Evolutionary conservation across 1,284 basidiomycete species (phyloP), one percentile per base, ranked within the genome.

Genomic region (Cryptococcus deneoformans): DNA sequence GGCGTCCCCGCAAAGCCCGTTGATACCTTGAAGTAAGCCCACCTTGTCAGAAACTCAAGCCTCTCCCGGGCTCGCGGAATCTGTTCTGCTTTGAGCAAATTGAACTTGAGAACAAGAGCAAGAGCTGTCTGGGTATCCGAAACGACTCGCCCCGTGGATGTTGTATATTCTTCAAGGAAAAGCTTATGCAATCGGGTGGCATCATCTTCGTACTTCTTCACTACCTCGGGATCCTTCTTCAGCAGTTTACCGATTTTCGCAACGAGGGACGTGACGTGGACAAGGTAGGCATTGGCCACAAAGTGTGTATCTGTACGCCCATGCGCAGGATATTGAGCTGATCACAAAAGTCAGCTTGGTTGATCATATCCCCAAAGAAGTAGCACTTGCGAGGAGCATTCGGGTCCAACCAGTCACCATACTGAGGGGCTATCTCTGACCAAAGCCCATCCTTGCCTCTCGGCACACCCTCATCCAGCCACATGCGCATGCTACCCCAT

Each of bases 1-100:
- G 73, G 72, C 10, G 75, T 77, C 2, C 70, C 69, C 0, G 73
- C 73, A 35, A 75, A 75, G 0, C 73, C 73, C 5, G 73, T 75
- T 2, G 63, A 60, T 36, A 75, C 59, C 50, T 64, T 62, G 65
- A 71, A 75, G 14, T 34, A 38, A 9, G 53, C 59, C 58, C 60
- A 58, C 9, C 59, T 53, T 29, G 67, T 56, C 0, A 71, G 60
- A 12, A 39, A 57, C 10, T 63, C 63, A 9, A 72, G 62, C 16
- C 67, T 62, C n/a, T 66, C 60, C 0, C 29, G 38, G 8, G 62
- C 53, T 1, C 50, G 37, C 20, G 54, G 7, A 2, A 53, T 20
- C 24, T 69, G 60, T 3, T 59, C 39, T 5, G 52, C 47, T 10
- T 55, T 45, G 46, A 70, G 45, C 14, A 75, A 59, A 16, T 63